A percentile compares a stretch with the other conserved stretches of the same genome.
Conservation (phyloP, 164 flowering plant species). For the Macadamia integrifolia region DNA sequence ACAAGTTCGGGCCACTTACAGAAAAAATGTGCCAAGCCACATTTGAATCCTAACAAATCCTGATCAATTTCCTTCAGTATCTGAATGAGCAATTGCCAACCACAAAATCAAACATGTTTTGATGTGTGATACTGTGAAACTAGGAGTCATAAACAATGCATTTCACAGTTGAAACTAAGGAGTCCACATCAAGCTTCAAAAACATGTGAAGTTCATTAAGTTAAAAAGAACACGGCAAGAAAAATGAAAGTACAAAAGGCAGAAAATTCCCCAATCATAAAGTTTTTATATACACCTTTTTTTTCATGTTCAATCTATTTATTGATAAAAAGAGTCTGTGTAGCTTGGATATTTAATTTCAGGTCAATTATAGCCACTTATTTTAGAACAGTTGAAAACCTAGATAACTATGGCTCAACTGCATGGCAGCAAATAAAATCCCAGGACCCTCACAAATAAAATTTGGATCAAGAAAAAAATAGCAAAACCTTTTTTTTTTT, state of each 20-base stretch:
- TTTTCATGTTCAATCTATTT: too few relatives aligned
- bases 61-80: conserved; percentile 73
- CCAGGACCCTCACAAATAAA: too few relatives aligned
- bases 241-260: too few relatives aligned
- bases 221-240: not conserved
- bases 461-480: too few relatives aligned
- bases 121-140: not conserved
- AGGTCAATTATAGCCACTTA: not conserved
- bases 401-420: not conserved
- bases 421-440: too few relatives aligned
- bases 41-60: conserved; percentile 78
- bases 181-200: not conserved
- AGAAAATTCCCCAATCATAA: too few relatives aligned
- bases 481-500: too few relatives aligned
- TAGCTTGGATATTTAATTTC: not conserved
- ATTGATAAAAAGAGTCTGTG: too few relatives aligned
- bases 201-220: not conserved
- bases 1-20: conserved; percentile 38
- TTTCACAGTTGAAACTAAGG: not conserved
- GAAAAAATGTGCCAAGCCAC: conserved; percentile 92
- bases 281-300: too few relatives aligned
- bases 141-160: not conserved
- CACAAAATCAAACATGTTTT: not conserved
- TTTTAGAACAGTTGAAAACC: not conserved
- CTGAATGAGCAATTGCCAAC: conserved; percentile 27